Conservation (phyloP, 768 basidiomycete species). For the Leccinum aurantiacum region DNA sequence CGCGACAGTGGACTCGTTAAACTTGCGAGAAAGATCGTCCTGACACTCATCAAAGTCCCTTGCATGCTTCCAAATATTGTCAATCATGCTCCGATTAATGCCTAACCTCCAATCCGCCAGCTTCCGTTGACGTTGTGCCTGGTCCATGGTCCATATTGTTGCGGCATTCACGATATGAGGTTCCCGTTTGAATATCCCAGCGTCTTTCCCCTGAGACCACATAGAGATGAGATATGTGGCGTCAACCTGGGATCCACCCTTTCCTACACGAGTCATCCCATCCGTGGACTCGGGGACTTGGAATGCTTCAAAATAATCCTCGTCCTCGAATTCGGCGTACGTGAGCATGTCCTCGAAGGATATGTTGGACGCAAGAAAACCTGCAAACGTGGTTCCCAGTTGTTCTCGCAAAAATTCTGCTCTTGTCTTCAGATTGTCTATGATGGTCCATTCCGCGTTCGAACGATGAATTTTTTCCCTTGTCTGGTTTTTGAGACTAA, state of each 20-base stretch:
- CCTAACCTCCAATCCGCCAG: slow-evolving; percentile 36
- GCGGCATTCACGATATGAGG: slow-evolving; percentile 23
- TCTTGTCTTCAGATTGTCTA: slow-evolving; percentile 39
- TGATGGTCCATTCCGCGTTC: slow-evolving; percentile 39
- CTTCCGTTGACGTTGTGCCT: slow-evolving; percentile 26
- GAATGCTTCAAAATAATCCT: slow-evolving; percentile 47
- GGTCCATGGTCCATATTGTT: slow-evolving; percentile 40
- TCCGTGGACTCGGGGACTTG: slow-evolving; percentile 39
- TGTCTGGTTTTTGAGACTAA: slow-evolving; percentile 45
- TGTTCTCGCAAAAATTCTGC: slow-evolving; percentile 2
- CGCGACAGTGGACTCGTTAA: slow-evolving; percentile 31
- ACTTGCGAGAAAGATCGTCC: slow-evolving; percentile 37
- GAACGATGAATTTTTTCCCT: slow-evolving; percentile 23
- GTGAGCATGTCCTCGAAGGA: slow-evolving; percentile 35
- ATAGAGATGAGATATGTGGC: slow-evolving; percentile 44
- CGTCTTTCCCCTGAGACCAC: slow-evolving; percentile 46
- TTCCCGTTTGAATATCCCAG: slow-evolving; percentile 40
- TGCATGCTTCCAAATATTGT: slow-evolving; percentile 32
- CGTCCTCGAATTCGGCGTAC: slow-evolving; percentile 53
- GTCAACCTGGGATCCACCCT: slow-evolving; percentile 36
- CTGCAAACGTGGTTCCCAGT: slow-evolving; percentile 33
- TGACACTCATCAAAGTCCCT: slow-evolving; percentile 43
- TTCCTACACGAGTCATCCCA: slow-evolving; percentile 49
- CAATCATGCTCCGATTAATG: slow-evolving; percentile 37
- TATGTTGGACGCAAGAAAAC: slow-evolving; percentile 26